These are phyloP conservation scores for Tilletia walkeri DNA, from an alignment of 1,284 basidiomycete species.

Conservation along the genomic window DNA sequence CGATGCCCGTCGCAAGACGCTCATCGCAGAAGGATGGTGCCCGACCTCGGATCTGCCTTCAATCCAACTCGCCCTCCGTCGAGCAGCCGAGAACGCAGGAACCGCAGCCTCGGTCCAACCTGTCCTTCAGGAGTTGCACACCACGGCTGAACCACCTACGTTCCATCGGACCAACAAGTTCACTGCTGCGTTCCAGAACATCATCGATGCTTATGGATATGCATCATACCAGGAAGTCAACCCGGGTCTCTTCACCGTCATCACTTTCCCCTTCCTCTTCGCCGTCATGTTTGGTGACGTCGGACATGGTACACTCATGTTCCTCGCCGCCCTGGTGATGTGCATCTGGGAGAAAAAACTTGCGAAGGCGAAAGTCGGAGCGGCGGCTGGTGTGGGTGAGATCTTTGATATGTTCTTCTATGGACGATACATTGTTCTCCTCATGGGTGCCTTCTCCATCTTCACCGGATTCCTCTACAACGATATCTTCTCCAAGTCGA, in stretches of 20 bases:
- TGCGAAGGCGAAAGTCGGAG: slow-evolving; percentile 73
- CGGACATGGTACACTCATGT: slow-evolving; percentile 86
- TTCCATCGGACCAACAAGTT: slow-evolving; percentile 95
- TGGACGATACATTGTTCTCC: slow-evolving; percentile 94
- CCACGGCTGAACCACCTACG: slow-evolving; percentile 88
- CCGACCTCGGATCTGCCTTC: slow-evolving; percentile 82
- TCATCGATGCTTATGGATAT: slow-evolving; percentile 96
- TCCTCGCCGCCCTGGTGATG: slow-evolving; percentile 76
- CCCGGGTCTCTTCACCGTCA: slow-evolving; percentile 87
- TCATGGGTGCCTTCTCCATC: slow-evolving; percentile 89
- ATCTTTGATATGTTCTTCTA: slow-evolving; percentile 89
- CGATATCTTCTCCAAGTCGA: slow-evolving; percentile 93
- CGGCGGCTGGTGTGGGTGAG: slow-evolving; percentile 75
- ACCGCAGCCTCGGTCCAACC: slow-evolving; percentile 75
- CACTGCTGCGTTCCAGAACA: slow-evolving; percentile 93
- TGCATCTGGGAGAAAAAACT: slow-evolving; percentile 79
- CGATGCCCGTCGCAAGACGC: slow-evolving; percentile 86
- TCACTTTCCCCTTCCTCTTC: slow-evolving; percentile 97
- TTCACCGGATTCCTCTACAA: slow-evolving; percentile 99
- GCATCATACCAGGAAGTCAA: slow-evolving; percentile 96
- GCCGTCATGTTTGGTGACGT: slow-evolving; percentile 99
- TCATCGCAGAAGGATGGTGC: slow-evolving; percentile 97
- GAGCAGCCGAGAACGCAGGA: slow-evolving; percentile 93
- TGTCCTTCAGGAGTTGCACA: slow-evolving; percentile 85
- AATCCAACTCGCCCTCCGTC: slow-evolving; percentile 83